Evolutionary conservation across 495 filamentous ascomycete species (phyloP), one percentile per base, ranked within the genome.

Genomic region (Hyphodiscus hymeniophilus): DNA sequence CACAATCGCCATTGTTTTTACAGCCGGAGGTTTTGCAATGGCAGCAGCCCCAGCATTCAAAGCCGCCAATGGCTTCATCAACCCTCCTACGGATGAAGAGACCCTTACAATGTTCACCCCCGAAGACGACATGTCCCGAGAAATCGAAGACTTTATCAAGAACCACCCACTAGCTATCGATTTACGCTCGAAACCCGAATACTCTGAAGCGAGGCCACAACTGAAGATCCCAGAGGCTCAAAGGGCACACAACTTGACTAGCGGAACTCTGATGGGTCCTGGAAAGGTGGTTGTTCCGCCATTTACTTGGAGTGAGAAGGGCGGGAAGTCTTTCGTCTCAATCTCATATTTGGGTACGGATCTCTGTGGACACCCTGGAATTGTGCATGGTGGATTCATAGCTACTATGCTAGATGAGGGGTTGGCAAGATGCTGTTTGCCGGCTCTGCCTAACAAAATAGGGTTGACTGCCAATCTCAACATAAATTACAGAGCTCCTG

Each of bases 371-470:
- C 90, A 98, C 60, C 82, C 85, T 16, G 92, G 91, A 1, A 86
- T 97, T 49, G 71, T 98, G 2, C 92, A 98, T 59, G 92, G 92
- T 7, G 92, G 92, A 0, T 63, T 97, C 53, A 66, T 97, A 38
- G 94, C 92, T 12, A 97, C 94, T 11, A 69, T 98, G 58, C 67
- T 97, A 38, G 92, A 98, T 57, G 92, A 98, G 65, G 88, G 88
- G 0, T 65, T 97, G 26, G 92, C 86, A 47, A 74, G 89, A 34
- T 95, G 89, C 66, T 95, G 87, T 57, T 96, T 97, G 61, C 80
- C 82, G 0, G 88, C 88, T 34, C 66, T 98, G 52, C 92, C 92
- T 28, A 89, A 87, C 56, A 85, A 87, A 60, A 75, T 96, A 22
- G 92, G 79, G 39, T 80, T 98, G 61, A 98, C 92, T 15, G 92